These are phyloP conservation scores for Lactarius tabidus DNA, from an alignment of 768 basidiomycete species.

Conservation along the genomic window DNA sequence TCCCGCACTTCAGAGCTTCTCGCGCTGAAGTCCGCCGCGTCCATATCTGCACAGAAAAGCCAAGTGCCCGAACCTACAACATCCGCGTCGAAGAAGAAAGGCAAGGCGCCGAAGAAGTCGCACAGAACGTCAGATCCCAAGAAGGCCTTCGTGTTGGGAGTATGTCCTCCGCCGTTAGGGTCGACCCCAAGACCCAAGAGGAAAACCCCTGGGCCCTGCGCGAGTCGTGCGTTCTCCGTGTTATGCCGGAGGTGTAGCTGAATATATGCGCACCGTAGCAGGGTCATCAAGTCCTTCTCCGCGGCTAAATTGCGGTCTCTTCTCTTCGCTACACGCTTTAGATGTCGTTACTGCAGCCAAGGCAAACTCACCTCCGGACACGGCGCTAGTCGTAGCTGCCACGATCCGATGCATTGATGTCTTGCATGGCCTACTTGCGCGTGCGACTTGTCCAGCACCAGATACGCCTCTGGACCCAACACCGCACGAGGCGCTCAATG, in stretches of 20 bases:
- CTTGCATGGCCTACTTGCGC: constrained; percentile 1
- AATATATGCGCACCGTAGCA: background rate
- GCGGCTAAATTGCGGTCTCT: background rate
- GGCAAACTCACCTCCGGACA: background rate
- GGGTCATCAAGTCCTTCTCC: background rate
- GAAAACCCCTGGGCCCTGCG: background rate
- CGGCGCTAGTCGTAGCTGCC: background rate
- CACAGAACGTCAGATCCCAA: background rate
- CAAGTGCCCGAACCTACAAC: background rate
- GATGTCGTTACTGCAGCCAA: background rate
- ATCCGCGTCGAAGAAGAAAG: background rate
- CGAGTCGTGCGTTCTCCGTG: background rate
- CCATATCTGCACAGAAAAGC: background rate
- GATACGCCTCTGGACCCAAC: background rate
- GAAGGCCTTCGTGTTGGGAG: background rate
- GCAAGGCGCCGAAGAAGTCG: background rate
- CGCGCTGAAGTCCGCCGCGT: background rate
- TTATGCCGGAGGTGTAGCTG: background rate
- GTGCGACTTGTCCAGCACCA: background rate
- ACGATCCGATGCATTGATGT: constrained; percentile 11
- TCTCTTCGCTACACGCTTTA: constrained; percentile 17
- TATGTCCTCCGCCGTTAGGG: background rate
- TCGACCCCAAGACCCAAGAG: background rate
- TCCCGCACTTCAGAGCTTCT: background rate
- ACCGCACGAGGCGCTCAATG: constrained; percentile 5